Evolutionary conservation across 805 yeast genomes (phyloP).

Genomic region (Wickerhamomyces sydowiorum): DNA sequence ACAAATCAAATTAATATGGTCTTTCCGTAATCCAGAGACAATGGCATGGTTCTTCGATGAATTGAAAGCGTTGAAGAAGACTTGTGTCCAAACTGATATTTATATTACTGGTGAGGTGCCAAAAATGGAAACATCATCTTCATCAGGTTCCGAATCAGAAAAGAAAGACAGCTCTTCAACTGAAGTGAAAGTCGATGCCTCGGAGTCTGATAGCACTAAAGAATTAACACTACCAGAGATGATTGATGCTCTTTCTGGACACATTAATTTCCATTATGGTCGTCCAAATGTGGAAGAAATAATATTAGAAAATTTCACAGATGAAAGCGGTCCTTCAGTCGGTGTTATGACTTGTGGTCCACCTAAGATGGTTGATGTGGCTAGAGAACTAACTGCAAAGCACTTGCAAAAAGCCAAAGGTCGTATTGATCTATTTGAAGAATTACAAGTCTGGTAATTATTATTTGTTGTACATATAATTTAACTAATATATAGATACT

Average conservation of each 20-base stretch:
- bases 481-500: too few species aligned
- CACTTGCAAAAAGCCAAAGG: slow-evolving; percentile 35
- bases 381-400: slow-evolving; percentile 40
- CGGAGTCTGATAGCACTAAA: background rate
- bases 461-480: slow-evolving; percentile 5
- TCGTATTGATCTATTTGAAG: slow-evolving; percentile 69
- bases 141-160: too few species aligned
- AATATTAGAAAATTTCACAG: slow-evolving; percentile 30
- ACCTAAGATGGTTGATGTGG: slow-evolving; percentile 47
- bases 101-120: slow-evolving; percentile 31
- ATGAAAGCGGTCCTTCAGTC: slow-evolving; percentile 33
- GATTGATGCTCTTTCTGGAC: background rate
- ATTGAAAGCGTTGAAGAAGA: slow-evolving; percentile 25
- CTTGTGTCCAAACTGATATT: slow-evolving; percentile 26
- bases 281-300: slow-evolving; percentile 42
- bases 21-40: slow-evolving; percentile 45
- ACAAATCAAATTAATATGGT: slow-evolving; percentile 54
- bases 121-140: too few species aligned
- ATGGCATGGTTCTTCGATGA: slow-evolving; percentile 44
- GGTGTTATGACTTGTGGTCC: slow-evolving; percentile 63
- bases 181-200: slow-evolving; percentile 4
- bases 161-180: slow-evolving; percentile 24
- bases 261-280: slow-evolving; percentile 29
- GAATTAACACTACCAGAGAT: background rate
- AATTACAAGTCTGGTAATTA: slow-evolving; percentile 62